Conservation (phyloP, 768 basidiomycete genomes). For the Kwoniella dendrophila region DNA sequence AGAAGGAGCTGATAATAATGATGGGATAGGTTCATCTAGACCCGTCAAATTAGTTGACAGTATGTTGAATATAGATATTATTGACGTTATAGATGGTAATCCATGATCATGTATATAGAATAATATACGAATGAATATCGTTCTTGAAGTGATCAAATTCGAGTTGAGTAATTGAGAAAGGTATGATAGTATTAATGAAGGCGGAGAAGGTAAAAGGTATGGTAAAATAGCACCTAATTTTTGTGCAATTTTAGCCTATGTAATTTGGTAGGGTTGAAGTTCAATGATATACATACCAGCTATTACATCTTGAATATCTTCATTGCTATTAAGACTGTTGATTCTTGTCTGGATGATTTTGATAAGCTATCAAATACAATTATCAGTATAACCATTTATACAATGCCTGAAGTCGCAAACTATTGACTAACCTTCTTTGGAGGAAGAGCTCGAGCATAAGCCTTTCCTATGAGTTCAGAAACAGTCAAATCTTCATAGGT, state of each 20-base stretch:
- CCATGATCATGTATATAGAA: slow-evolving; percentile 14
- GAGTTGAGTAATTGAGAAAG: slow-evolving; percentile 24
- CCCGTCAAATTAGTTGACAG: slow-evolving; percentile 22
- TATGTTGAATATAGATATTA: slow-evolving; percentile 21
- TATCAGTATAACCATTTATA: neutral
- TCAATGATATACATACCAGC: slow-evolving; percentile 14
- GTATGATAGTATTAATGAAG: slow-evolving; percentile 33
- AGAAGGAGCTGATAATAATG: slow-evolving; percentile 10
- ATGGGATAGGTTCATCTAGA: slow-evolving; percentile 27
- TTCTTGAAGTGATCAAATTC: slow-evolving; percentile 13
- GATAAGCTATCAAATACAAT: slow-evolving; percentile 12
- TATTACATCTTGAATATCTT: slow-evolving; percentile 8
- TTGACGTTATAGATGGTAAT: neutral
- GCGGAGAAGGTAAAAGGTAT: slow-evolving; percentile 18
- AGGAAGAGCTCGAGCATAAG: slow-evolving; percentile 31
- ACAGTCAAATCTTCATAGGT: slow-evolving; percentile 17
- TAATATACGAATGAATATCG: slow-evolving; percentile 17
- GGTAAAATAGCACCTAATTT: slow-evolving; percentile 30
- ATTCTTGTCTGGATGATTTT: slow-evolving; percentile 18
- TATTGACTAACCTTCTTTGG: slow-evolving; percentile 30
- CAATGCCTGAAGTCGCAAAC: too few relatives aligned
- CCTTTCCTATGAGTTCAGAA: slow-evolving; percentile 17
- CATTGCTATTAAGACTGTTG: too few relatives aligned
- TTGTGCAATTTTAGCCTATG: too few relatives aligned
- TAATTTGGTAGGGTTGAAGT: too few relatives aligned